Conservation (phyloP, 192 early-diverging fungal species). For the Phycomyces nitens region DNA sequence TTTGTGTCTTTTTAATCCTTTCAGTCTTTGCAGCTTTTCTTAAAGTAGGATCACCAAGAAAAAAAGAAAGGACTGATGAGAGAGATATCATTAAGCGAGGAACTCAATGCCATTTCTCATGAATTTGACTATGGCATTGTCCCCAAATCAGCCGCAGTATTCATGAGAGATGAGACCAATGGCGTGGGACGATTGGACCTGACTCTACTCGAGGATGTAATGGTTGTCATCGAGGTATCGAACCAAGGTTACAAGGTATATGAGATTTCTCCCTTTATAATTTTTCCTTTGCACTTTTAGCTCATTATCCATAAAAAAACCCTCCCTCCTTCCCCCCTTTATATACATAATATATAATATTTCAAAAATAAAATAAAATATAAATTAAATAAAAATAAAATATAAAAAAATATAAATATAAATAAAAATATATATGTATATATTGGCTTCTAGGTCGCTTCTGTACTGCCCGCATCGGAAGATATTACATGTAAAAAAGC, state of each 20-base stretch:
- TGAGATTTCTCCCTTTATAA: neutral
- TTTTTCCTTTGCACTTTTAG: neutral
- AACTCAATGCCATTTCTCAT: conserved; percentile 18
- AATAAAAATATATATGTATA: neutral
- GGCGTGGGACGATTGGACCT: conserved; percentile 18
- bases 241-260: conserved; percentile 20
- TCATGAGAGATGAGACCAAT: conserved; percentile 20
- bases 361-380: too few species aligned
- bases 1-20: neutral
- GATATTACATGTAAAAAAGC: neutral
- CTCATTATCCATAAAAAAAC: too few species aligned
- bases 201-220: conserved; percentile 21
- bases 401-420: neutral
- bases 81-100: conserved; percentile 6
- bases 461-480: neutral
- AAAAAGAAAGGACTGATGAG: neutral
- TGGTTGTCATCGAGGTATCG: conserved; percentile 21
- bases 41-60: too few species aligned
- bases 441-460: conserved; percentile 3
- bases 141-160: conserved; percentile 23
- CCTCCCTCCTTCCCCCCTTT: too few species aligned
- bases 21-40: too few species aligned
- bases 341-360: too few species aligned
- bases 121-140: conserved; percentile 31
- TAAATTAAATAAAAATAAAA: neutral